phyloP scores from a whole-genome alignment of 2,329 filamentous ascomycete species.

The Xylaria sp. region DNA sequence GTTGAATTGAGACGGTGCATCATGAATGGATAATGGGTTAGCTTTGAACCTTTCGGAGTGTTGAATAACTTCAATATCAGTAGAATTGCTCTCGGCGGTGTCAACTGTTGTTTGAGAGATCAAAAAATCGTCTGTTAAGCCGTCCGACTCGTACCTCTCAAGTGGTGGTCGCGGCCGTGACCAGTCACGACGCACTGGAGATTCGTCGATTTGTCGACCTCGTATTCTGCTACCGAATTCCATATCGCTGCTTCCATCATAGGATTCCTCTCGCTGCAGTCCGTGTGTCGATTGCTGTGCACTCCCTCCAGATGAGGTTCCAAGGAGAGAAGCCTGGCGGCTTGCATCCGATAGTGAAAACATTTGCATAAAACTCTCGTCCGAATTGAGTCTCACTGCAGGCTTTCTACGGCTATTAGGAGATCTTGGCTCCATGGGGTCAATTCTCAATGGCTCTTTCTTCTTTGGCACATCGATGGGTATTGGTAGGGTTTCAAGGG shows the following conservation, averaged over 20 bases:
- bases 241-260: constrained; percentile 46
- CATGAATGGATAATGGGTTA: constrained; percentile 21
- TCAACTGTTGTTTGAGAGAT: constrained; percentile 48
- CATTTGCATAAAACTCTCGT: constrained; percentile 67
- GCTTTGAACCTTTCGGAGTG: constrained; percentile 28
- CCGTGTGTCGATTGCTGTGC: constrained; percentile 27
- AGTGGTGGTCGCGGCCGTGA: constrained; percentile 31
- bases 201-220: constrained; percentile 52
- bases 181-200: constrained; percentile 39
- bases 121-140: constrained; percentile 45
- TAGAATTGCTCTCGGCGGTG: constrained; percentile 43
- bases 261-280: constrained; percentile 22
- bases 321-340: constrained; percentile 52
- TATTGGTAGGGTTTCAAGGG: constrained; percentile 52
- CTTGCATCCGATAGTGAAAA: constrained; percentile 67
- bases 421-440: constrained; percentile 49
- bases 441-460: constrained; percentile 52
- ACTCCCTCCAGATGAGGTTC: constrained; percentile 51
- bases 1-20: constrained; percentile 19
- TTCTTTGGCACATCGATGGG: constrained; percentile 65
- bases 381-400: constrained; percentile 63
- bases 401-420: constrained; percentile 46
- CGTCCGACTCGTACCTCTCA: constrained; percentile 43
- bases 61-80: constrained; percentile 24
- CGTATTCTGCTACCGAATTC: constrained; percentile 60